Evolutionary conservation across 2,329 filamentous ascomycete genomes (phyloP).

Genomic region (Colletotrichum cordylinicola): DNA sequence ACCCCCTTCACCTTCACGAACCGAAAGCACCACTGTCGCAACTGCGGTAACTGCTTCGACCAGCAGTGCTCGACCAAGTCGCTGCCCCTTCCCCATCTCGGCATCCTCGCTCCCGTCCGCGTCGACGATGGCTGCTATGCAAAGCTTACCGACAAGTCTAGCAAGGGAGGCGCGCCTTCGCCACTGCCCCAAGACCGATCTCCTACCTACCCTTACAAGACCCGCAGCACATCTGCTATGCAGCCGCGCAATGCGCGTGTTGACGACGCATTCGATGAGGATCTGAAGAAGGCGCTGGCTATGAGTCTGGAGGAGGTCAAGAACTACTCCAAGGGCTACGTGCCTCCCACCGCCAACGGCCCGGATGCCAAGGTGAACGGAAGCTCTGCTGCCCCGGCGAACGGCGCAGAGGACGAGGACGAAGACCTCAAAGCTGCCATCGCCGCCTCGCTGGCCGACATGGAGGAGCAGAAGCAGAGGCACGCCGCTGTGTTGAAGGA

Average conservation of each 20-base stretch:
- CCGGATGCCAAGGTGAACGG: slow-evolving; percentile 35
- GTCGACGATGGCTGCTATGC: slow-evolving; percentile 96
- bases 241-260: slow-evolving; percentile 88
- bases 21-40: slow-evolving; percentile 96
- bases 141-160: slow-evolving; percentile 82
- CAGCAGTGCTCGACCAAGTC: slow-evolving; percentile 92
- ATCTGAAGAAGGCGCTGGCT: slow-evolving; percentile 89
- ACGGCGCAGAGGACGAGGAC: slow-evolving; percentile 81
- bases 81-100: slow-evolving; percentile 87
- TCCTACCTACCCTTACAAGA: slow-evolving; percentile 63
- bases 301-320: slow-evolving; percentile 97
- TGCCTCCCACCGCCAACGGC: slow-evolving; percentile 57
- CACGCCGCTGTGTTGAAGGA: slow-evolving; percentile 85
- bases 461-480: slow-evolving; percentile 96
- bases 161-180: slow-evolving; percentile 38
- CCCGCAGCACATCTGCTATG: slow-evolving; percentile 73
- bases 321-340: slow-evolving; percentile 75
- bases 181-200: slow-evolving; percentile 43
- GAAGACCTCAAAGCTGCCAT: slow-evolving; percentile 94
- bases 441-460: slow-evolving; percentile 90
- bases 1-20: slow-evolving; percentile 98
- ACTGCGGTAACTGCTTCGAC: slow-evolving; percentile 97
- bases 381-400: slow-evolving; percentile 34
- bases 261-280: slow-evolving; percentile 92
- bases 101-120: slow-evolving; percentile 87